phyloP scores from a whole-genome alignment of 371 early-diverging fungal species.

The Rhizopus stolonifer region DNA sequence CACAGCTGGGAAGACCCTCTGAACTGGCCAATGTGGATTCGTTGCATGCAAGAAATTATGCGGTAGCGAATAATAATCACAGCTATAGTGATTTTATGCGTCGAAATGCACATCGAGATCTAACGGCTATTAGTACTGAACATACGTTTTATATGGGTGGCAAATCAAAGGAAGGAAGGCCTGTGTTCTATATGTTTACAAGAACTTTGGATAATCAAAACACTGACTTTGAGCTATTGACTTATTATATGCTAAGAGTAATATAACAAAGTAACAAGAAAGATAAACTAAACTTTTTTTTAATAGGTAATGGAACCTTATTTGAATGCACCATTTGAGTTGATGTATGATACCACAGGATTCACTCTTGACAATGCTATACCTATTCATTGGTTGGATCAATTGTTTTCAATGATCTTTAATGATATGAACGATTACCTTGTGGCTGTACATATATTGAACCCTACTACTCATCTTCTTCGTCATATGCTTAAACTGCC shows the following conservation, averaged over 20 bases:
- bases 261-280: not conserved
- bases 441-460: constrained; percentile 68
- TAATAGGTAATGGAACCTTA: constrained; percentile 59
- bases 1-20: constrained; percentile 80
- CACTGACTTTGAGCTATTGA: constrained; percentile 79
- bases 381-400: constrained; percentile 70
- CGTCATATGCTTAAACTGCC: constrained; percentile 63
- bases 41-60: constrained; percentile 40
- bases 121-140: constrained; percentile 60
- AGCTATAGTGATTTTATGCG: constrained; percentile 78
- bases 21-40: constrained; percentile 37
- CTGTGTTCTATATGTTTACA: constrained; percentile 82
- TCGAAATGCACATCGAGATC: constrained; percentile 64
- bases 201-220: constrained; percentile 69
- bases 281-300: not conserved
- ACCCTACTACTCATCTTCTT: constrained; percentile 72
- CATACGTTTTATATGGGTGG: constrained; percentile 79
- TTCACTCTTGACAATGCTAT: constrained; percentile 79
- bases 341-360: constrained; percentile 80
- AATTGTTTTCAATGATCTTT: constrained; percentile 76
- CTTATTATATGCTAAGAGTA: constrained; percentile 73
- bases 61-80: constrained; percentile 48
- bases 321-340: constrained; percentile 67
- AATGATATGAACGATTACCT: constrained; percentile 57
- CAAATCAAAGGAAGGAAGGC: constrained; percentile 70